Conservation (phyloP, 495 filamentous ascomycete genomes). For the Tuber microsphaerosporum region DNA sequence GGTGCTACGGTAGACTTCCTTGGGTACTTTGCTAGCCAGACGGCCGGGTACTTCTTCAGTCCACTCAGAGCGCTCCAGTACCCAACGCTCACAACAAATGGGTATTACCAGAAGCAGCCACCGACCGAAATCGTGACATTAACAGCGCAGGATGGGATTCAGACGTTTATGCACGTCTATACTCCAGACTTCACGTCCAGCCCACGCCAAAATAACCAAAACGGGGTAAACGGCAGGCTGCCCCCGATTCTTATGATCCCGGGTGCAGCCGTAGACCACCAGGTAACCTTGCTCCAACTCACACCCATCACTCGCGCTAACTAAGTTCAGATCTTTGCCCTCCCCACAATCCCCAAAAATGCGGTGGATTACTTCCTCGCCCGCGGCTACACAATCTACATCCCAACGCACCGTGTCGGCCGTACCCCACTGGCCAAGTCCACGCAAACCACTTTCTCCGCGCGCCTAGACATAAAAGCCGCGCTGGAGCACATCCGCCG, state of each 20-base stretch:
- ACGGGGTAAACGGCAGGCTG: conserved; percentile 5
- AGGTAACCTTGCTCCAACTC: neutral
- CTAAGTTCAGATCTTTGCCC: conserved; percentile 50
- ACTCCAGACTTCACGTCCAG: conserved; percentile 43
- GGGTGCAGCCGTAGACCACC: conserved; percentile 57
- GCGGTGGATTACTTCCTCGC: conserved; percentile 59
- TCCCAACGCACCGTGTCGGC: conserved; percentile 57
- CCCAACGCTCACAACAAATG: conserved; percentile 47
- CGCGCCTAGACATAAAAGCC: conserved; percentile 56
- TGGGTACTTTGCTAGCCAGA: conserved; percentile 53
- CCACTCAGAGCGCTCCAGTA: conserved; percentile 54
- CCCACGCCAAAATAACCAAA: neutral
- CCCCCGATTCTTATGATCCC: conserved; percentile 50
- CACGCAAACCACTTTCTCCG: conserved; percentile 55
- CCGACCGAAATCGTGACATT: conserved; percentile 45
- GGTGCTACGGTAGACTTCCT: conserved; percentile 48
- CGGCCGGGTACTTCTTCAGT: conserved; percentile 51
- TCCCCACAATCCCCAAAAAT: conserved; percentile 60
- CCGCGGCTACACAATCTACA: conserved; percentile 54
- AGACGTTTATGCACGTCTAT: conserved; percentile 52
- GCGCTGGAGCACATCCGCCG: conserved; percentile 52
- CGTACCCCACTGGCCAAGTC: conserved; percentile 50
- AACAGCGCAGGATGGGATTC: conserved; percentile 49
- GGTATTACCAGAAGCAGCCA: conserved; percentile 43
- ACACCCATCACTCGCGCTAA: neutral